phyloP scores from a whole-genome alignment of 768 basidiomycete genomes.

The Podaxis pistillaris region DNA sequence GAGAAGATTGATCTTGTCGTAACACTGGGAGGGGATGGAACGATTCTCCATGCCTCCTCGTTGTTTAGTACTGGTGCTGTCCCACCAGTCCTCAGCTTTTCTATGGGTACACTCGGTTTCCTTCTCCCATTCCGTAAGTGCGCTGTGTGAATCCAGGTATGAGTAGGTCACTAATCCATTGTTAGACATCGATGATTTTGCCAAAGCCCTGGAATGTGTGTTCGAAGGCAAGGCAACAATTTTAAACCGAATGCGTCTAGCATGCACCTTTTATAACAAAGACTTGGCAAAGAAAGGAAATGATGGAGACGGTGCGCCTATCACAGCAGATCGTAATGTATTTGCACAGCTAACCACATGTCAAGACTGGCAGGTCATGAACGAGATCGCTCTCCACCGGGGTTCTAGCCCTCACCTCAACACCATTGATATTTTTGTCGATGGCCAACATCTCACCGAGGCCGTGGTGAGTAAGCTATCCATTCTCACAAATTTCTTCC shows the following conservation, averaged over 20 bases:
- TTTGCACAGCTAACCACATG: constrained; percentile 8
- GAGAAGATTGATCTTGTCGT: constrained; percentile 82
- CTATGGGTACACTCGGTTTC: constrained; percentile 93
- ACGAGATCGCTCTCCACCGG: constrained; percentile 90
- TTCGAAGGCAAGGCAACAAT: constrained; percentile 79
- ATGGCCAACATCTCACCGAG: constrained; percentile 93
- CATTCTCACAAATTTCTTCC: not conserved
- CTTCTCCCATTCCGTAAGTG: constrained; percentile 88
- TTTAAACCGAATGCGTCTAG: constrained; percentile 86
- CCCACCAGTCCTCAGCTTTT: constrained; percentile 89
- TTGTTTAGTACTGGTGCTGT: constrained; percentile 89
- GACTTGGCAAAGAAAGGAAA: constrained; percentile 55
- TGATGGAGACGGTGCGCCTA: constrained; percentile 54
- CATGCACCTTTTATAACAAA: constrained; percentile 72
- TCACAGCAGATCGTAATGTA: not conserved
- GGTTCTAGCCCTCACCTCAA: constrained; percentile 90
- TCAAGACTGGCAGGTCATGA: constrained; percentile 95
- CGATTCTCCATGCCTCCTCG: constrained; percentile 90
- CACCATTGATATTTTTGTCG: constrained; percentile 91
- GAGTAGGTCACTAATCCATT: constrained; percentile 4
- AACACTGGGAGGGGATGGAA: constrained; percentile 93
- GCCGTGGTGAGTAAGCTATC: constrained; percentile 68
- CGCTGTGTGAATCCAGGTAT: not conserved
- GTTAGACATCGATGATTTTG: constrained; percentile 86
- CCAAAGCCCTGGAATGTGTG: constrained; percentile 75